Conservation (phyloP, 2,329 filamentous ascomycete genomes). For the Byssochlamys sp. region DNA sequence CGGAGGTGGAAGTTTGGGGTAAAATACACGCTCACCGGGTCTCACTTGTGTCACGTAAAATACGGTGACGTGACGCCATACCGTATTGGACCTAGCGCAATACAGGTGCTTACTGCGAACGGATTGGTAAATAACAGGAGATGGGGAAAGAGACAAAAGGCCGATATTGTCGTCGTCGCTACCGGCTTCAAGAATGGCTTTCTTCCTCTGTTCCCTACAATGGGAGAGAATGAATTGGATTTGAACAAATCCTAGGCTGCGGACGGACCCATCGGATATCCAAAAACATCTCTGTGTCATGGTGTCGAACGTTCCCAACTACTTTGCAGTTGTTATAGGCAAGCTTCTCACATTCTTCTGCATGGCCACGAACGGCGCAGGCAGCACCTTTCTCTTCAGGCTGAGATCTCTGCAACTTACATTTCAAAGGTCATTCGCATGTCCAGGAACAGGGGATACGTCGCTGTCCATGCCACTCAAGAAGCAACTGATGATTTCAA, state of each 20-base stretch:
- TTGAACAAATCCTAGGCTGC: neutral
- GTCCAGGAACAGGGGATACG: constrained; percentile 1
- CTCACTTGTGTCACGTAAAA: no score
- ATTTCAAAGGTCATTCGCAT: constrained; percentile 4
- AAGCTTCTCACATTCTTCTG: neutral
- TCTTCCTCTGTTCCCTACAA: neutral
- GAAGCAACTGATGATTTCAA: constrained; percentile 6
- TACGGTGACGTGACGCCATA: no score
- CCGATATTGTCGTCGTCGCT: constrained; percentile 1
- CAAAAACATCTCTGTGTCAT: constrained; percentile 4
- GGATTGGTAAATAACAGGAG: neutral
- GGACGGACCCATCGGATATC: constrained; percentile 2
- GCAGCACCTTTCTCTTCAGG: constrained; percentile 3
- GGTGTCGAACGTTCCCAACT: constrained; percentile 3
- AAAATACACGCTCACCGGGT: no score
- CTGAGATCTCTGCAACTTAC: constrained; percentile 1
- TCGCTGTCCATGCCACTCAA: constrained; percentile 1
- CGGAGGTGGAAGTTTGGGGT: no score
- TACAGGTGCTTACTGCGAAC: neutral
- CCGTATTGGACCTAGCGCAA: no score
- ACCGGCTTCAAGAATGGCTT: constrained; percentile 1
- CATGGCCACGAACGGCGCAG: neutral
- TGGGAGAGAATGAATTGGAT: constrained; percentile 3
- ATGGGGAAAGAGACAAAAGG: constrained; percentile 1
- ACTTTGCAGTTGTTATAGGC: constrained; percentile 3